Evolutionary conservation across 108 stramenopile genomes (phyloP).

Genomic region (Aurantiochytrium sp.): DNA sequence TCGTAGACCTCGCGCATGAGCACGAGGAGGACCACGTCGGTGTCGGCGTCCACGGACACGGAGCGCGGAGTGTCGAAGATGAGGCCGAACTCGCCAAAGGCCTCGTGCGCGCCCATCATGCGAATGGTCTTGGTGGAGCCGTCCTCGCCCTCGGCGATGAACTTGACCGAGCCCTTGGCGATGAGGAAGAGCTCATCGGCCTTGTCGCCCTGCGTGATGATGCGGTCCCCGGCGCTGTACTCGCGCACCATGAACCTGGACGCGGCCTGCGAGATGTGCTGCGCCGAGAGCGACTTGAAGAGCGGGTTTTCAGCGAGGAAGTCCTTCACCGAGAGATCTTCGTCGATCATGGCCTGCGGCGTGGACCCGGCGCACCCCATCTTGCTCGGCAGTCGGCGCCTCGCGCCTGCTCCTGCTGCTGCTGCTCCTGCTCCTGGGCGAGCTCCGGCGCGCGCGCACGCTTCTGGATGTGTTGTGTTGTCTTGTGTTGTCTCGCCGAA

Average conservation of each 20-base stretch:
- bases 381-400: not conserved
- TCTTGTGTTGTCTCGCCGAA: too few relatives aligned
- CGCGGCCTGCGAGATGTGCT: constrained; percentile 8
- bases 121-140: not conserved
- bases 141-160: constrained; percentile 25
- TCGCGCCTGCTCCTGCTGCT: too few relatives aligned
- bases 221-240: not conserved
- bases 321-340: not conserved
- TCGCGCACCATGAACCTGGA: not conserved
- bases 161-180: not conserved
- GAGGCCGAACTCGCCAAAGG: constrained; percentile 24
- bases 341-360: not conserved
- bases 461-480: too few relatives aligned
- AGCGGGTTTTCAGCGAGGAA: not conserved
- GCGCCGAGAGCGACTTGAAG: not conserved
- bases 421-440: too few relatives aligned
- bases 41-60: not conserved
- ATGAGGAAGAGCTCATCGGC: constrained; percentile 5
- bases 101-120: not conserved
- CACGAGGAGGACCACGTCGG: constrained; percentile 17
- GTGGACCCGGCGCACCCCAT: not conserved
- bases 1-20: not conserved
- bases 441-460: too few relatives aligned
- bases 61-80: not conserved
- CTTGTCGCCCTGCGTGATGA: constrained; percentile 10